phyloP scores from a whole-genome alignment of 768 basidiomycete genomes.

The Butyriboletus loyo region DNA sequence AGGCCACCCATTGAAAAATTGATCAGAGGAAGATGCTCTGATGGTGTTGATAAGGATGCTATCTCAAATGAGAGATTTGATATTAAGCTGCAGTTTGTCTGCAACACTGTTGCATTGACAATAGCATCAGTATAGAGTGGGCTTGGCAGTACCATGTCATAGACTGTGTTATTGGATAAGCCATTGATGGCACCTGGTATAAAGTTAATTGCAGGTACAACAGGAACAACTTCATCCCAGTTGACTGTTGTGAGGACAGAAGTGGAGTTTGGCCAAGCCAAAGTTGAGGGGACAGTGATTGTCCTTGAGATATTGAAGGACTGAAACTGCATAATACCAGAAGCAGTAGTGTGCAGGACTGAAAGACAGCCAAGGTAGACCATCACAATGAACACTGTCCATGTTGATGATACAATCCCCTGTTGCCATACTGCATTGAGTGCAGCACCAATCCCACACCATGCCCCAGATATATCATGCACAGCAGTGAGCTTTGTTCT shows the following conservation, averaged over 20 bases:
- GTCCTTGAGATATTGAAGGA: not conserved
- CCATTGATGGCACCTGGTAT: not conserved
- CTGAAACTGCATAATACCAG: not conserved
- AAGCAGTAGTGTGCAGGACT: not conserved
- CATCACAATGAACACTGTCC: not conserved
- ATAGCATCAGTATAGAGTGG: not conserved
- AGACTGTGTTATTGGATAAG: not conserved
- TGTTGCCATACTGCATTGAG: not conserved
- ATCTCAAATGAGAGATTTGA: not conserved
- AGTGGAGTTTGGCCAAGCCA: not conserved
- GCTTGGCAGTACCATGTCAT: not conserved
- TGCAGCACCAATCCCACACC: not conserved
- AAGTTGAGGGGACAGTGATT: not conserved
- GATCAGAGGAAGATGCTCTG: not conserved
- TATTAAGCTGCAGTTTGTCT: not conserved
- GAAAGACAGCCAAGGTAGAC: not conserved
- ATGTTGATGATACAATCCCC: not conserved
- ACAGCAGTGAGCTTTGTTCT: not conserved
- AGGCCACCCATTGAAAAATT: not conserved
- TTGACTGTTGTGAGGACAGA: not conserved
- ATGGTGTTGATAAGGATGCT: too few relatives aligned
- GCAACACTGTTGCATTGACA: not conserved
- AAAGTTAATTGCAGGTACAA: not conserved
- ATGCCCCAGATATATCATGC: not conserved
- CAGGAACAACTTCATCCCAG: not conserved